Percentiles rank a stretch among this genome's conserved stretches.
phyloP scores from a whole-genome alignment of 2,329 filamentous ascomycete species.

The Aspergillus calidoustus region DNA sequence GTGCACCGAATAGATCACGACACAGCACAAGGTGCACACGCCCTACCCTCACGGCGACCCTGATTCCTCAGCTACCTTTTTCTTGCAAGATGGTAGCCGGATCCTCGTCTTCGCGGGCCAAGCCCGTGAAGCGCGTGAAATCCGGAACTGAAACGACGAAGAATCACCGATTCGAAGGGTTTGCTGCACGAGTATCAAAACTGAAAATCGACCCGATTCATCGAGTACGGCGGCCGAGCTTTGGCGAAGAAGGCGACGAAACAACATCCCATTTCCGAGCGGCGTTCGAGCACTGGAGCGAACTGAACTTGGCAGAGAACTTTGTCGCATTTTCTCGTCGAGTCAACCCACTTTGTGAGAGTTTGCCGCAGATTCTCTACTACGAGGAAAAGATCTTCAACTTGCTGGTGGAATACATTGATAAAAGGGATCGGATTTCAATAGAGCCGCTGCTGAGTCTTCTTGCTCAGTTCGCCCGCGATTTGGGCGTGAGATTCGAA shows the following conservation, averaged over 20 bases:
- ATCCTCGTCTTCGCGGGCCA: slow-evolving; percentile 69
- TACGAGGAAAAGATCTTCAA: slow-evolving; percentile 86
- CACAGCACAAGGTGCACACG: slow-evolving; percentile 25
- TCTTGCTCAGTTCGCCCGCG: slow-evolving; percentile 92
- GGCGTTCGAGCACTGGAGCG: slow-evolving; percentile 84
- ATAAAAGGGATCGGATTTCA: slow-evolving; percentile 75
- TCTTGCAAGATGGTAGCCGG: slow-evolving; percentile 51
- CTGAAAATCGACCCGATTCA: slow-evolving; percentile 93
- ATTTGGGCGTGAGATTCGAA: slow-evolving; percentile 85
- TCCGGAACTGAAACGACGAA: slow-evolving; percentile 74
- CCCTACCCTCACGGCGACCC: slow-evolving; percentile 25
- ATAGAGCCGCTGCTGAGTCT: slow-evolving; percentile 86
- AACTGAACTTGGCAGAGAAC: slow-evolving; percentile 83
- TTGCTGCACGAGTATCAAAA: slow-evolving; percentile 86
- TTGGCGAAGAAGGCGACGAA: slow-evolving; percentile 75
- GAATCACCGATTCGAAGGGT: slow-evolving; percentile 88
- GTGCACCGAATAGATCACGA: slow-evolving; percentile 16
- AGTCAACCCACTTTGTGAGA: slow-evolving; percentile 80
- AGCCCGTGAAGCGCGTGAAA: slow-evolving; percentile 70
- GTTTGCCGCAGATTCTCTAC: slow-evolving; percentile 87
- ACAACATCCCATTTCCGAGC: slow-evolving; percentile 86
- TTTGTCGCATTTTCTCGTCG: slow-evolving; percentile 79
- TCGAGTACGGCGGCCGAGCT: slow-evolving; percentile 78
- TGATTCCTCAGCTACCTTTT: slow-evolving; percentile 28
- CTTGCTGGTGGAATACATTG: slow-evolving; percentile 74